Evolutionary conservation across 257 asterid genomes (phyloP).

Genomic region (Scutellaria minor): DNA sequence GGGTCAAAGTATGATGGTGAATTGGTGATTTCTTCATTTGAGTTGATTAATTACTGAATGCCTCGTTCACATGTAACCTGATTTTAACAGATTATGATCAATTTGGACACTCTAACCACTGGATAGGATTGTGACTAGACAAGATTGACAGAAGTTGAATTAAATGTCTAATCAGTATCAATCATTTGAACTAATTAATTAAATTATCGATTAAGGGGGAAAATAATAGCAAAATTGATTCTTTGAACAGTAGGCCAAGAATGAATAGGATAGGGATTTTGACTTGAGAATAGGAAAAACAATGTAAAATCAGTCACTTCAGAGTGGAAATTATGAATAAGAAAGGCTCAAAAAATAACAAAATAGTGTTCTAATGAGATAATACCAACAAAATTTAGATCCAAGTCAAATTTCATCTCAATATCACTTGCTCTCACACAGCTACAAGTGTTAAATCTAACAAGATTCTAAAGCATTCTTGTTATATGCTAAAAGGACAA

Average conservation of each 20-base stretch:
- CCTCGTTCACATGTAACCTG: slow-evolving; percentile 5
- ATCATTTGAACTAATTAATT: slow-evolving; percentile 23
- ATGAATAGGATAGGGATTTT: slow-evolving; percentile 21
- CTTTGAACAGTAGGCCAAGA: slow-evolving; percentile 23
- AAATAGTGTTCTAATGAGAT: slow-evolving; percentile 14
- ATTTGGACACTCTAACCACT: slow-evolving; percentile 34
- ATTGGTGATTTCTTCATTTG: no score
- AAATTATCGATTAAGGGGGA: slow-evolving; percentile 5
- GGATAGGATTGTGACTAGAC: slow-evolving; percentile 34
- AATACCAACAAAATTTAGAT: slow-evolving; percentile 14
- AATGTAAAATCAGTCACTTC: slow-evolving; percentile 31
- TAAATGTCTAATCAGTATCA: slow-evolving; percentile 31
- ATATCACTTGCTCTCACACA: slow-evolving; percentile 23
- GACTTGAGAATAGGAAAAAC: slow-evolving; percentile 9
- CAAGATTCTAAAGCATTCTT: slow-evolving; percentile 5
- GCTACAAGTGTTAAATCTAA: slow-evolving; percentile 7
- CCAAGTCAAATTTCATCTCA: slow-evolving; percentile 26
- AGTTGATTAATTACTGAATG: no score
- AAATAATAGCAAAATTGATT: slow-evolving; percentile 25
- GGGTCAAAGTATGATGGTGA: no score
- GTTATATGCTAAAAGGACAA: not conserved
- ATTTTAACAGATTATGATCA: not conserved
- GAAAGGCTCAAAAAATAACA: slow-evolving; percentile 12
- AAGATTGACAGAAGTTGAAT: slow-evolving; percentile 39
- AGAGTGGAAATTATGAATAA: slow-evolving; percentile 6